Base-by-base conservation (phyloP, 2,329 filamentous ascomycete genomes). In the Venturia nashicola region DNA sequence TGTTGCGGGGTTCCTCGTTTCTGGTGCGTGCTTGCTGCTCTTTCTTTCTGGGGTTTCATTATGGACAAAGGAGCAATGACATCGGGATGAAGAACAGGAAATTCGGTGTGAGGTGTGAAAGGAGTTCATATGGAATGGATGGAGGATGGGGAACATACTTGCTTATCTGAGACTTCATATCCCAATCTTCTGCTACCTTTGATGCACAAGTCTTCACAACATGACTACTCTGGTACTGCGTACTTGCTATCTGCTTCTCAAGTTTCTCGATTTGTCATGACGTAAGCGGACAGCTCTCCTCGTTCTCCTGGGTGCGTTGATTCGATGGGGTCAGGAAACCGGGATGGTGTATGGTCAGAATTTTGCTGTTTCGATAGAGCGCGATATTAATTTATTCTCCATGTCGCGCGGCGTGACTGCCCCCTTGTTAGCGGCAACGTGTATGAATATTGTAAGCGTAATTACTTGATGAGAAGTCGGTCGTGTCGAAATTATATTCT, bases 41-140 rank as follows among this genome's bases (percentile, higher is more conserved):
- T 57, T 57, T 36, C 32, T 57, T 48, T 36, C 27, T 57, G 51
- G 51, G 51, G 39, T 57, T 57, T 36, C 32, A 34, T 55, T 32
- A 57, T n/a, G 51, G 51, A 20, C 46, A 14, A 57, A 36, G 51
- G 32, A 36, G 51, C 18, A 57, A 57, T 18, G 51, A 36, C 51
- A n/a, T 57, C 32, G 51, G 51, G 51, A 57, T 36, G 51, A 57
- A 57, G 51, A 36, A 57, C 36, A 57, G 51, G 51, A 57, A 51
- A 14, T 51, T 27, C 8, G 44, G 44, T 48, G 44, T 55, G 48
- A 23, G 46, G 18, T 55, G 27, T 32, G 48, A n/a, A 57, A 9
- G 51, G 51, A 36, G 51, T 57, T 57, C 14, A 18, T 36, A 18
- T n/a, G 51, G 51, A 36, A 34, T 57, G 51, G 32, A 36, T 5